These are phyloP conservation scores for Fusarium buharicum DNA, from an alignment of 2,329 filamentous ascomycete genomes.

Conservation along the genomic window DNA sequence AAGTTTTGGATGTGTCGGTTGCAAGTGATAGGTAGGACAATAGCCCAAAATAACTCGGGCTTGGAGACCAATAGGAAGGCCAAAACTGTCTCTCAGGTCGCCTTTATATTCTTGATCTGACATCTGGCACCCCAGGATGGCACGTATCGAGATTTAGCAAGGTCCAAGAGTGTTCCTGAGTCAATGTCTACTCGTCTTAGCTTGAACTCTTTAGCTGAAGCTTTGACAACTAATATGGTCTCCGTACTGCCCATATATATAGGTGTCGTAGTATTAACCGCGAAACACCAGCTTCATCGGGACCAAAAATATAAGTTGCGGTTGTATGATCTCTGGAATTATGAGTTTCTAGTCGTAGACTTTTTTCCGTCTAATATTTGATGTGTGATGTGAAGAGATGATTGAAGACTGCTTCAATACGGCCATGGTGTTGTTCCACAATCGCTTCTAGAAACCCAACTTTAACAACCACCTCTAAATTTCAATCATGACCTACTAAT, in stretches of 20 bases:
- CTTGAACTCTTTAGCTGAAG: too few species aligned
- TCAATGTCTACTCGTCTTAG: background rate
- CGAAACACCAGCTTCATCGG: too few species aligned
- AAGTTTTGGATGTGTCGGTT: conserved; percentile 11
- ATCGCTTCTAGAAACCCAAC: background rate
- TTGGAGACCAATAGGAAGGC: conserved; percentile 5
- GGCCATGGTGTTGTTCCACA: conserved; percentile 16
- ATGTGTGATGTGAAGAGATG: background rate
- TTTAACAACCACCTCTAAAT: conserved; percentile 1
- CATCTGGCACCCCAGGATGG: background rate
- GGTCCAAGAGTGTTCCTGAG: background rate
- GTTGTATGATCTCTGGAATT: too few species aligned
- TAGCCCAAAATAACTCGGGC: conserved; percentile 27
- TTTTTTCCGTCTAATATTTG: too few species aligned
- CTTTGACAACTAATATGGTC: too few species aligned
- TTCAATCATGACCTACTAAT: conserved; percentile 11
- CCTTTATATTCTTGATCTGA: background rate
- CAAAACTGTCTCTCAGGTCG: background rate
- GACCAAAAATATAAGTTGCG: too few species aligned
- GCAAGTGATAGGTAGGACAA: conserved; percentile 25
- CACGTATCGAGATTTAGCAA: background rate
- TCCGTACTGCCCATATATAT: too few species aligned
- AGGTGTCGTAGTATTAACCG: too few species aligned
- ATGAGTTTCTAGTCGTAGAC: too few species aligned
- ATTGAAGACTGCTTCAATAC: background rate